A percentile compares a stretch with the other conserved stretches of the same genome.
These are phyloP conservation scores for Boletus tylopilopsis DNA, from an alignment of 768 basidiomycete species.

Conservation along the genomic window DNA sequence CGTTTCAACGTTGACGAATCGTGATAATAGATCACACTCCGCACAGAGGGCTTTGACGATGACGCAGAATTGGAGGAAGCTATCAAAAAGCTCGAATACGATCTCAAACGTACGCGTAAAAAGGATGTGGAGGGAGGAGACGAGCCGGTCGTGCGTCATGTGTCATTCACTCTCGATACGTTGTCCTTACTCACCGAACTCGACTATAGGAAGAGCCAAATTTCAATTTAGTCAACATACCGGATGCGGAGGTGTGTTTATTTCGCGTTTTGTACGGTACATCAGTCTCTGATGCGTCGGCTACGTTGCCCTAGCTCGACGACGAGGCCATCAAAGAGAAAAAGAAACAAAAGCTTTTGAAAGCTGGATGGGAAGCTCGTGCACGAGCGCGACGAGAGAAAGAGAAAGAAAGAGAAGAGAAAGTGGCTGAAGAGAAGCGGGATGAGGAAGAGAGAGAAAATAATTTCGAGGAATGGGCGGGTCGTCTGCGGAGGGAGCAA, in stretches of 20 bases:
- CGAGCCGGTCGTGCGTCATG: conserved; percentile 44
- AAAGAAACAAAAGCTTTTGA: conserved; percentile 86
- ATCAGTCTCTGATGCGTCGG: not conserved
- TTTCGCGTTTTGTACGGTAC: not conserved
- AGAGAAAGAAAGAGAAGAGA: conserved; percentile 74
- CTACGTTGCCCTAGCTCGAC: conserved; percentile 52
- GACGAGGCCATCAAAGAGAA: conserved; percentile 95
- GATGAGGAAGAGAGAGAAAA: conserved; percentile 72
- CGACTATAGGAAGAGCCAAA: conserved; percentile 66
- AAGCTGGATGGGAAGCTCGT: conserved; percentile 91
- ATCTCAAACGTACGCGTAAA: conserved; percentile 73
- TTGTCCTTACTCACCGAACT: not conserved
- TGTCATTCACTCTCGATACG: not conserved
- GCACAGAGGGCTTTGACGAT: conserved; percentile 69
- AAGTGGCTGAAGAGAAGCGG: conserved; percentile 52
- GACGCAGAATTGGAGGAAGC: conserved; percentile 76
- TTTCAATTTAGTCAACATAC: conserved; percentile 89
- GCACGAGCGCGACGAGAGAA: conserved; percentile 82
- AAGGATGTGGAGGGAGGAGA: conserved; percentile 78
- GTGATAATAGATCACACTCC: conserved; percentile 48
- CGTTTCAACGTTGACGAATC: not conserved
- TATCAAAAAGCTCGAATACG: conserved; percentile 81
- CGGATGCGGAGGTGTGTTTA: conserved; percentile 72
- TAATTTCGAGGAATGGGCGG: conserved; percentile 73
- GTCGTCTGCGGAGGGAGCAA: conserved; percentile 71